These are phyloP conservation scores for Chaetomiaceae sp. DNA, from an alignment of 2,329 filamentous ascomycete genomes.

Conservation along the genomic window DNA sequence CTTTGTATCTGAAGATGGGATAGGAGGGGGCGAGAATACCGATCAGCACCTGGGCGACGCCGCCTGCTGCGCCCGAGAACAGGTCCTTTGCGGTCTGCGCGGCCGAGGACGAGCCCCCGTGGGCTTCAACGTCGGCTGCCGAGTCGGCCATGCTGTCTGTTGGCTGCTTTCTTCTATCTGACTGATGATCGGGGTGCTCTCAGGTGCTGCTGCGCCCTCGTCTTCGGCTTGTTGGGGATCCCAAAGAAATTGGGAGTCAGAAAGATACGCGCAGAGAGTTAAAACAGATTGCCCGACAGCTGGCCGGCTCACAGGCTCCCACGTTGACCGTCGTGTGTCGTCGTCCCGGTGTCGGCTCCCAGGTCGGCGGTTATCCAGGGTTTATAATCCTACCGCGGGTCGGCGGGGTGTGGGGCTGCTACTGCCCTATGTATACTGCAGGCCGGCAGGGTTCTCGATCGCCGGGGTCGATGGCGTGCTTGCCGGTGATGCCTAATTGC, in stretches of 20 bases:
- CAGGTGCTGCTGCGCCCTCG: neutral
- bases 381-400: neutral
- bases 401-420: neutral
- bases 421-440: too few species aligned
- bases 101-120: conserved; percentile 29
- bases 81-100: conserved; percentile 79
- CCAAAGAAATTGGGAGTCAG: too few species aligned
- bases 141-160: conserved; percentile 33
- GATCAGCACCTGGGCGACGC: conserved; percentile 88
- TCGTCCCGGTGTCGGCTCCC: conserved; percentile 9
- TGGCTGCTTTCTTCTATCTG: neutral
- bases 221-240: too few species aligned
- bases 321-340: neutral
- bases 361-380: too few species aligned
- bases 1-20: neutral
- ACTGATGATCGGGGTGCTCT: neutral
- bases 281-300: neutral
- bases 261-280: too few species aligned
- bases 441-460: neutral
- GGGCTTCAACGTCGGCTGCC: conserved; percentile 34
- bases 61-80: conserved; percentile 83
- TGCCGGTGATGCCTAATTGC: neutral
- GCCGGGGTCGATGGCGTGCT: conserved; percentile 16
- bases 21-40: conserved; percentile 48
- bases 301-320: neutral